Evolutionary conservation across 2,329 filamentous ascomycete genomes (phyloP).

Genomic region (Aspergillus oerlinghausenensis): DNA sequence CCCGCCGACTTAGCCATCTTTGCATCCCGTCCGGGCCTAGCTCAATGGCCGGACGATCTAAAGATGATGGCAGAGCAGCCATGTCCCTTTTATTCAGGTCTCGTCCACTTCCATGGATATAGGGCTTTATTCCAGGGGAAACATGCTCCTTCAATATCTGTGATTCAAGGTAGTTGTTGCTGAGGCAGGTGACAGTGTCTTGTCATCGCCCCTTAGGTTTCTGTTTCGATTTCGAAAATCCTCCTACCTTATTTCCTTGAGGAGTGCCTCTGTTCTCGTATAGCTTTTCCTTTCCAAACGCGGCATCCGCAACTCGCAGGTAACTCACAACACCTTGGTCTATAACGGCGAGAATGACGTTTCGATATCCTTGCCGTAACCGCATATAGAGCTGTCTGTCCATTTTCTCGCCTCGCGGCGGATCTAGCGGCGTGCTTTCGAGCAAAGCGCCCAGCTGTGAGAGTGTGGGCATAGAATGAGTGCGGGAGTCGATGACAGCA

Average conservation of each 20-base stretch:
- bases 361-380: constrained; percentile 78
- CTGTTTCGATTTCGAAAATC: constrained; percentile 23
- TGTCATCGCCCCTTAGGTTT: constrained; percentile 30
- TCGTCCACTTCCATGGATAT: constrained; percentile 18
- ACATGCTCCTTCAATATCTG: constrained; percentile 13
- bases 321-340: constrained; percentile 90
- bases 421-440: constrained; percentile 66
- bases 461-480: constrained; percentile 63
- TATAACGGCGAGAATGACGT: constrained; percentile 80
- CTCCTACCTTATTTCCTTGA: constrained; percentile 26
- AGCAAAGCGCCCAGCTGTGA: constrained; percentile 68
- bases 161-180: background rate
- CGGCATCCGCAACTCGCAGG: constrained; percentile 71
- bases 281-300: constrained; percentile 71
- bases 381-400: constrained; percentile 62
- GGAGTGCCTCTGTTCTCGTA: constrained; percentile 47
- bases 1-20: constrained; percentile 23
- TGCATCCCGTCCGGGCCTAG: constrained; percentile 32
- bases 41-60: constrained; percentile 43
- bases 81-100: constrained; percentile 23
- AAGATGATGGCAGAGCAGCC: constrained; percentile 45
- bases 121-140: constrained; percentile 26
- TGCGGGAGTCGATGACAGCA: constrained; percentile 72
- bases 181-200: background rate
- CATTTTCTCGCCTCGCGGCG: constrained; percentile 49